Base-by-base conservation (phyloP, 805 yeast species). In the Hanseniaspora mollemarum region DNA sequence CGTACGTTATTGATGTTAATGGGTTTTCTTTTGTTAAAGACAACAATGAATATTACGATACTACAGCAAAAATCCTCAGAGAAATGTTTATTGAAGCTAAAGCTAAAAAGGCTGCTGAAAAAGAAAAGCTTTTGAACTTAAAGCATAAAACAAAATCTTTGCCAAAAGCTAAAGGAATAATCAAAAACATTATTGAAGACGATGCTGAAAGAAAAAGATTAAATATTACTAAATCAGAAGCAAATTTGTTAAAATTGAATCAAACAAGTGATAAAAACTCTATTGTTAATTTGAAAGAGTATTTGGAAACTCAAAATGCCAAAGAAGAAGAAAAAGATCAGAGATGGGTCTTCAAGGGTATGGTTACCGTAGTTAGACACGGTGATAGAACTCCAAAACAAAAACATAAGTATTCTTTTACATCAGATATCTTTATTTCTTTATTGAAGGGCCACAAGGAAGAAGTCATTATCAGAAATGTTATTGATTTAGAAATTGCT, bases 311-410 rank as follows among this genome's bases (percentile, higher is more conserved):
- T 56, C 42, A 55, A 58, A 37, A 39, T 4, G 25, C 24, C 2
- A 6, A 32, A 13, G 60, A 65, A 55, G 68, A 69, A 57, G 69
- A 71, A 53, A 65, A 69, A 58, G 59, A 69, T 36, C 96, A 90
- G 63, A 90, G 90, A 67, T 92, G 99, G 99, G 86, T 85, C 5
- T 82, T 92, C 66, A 92, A 92, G 66, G 96, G 96, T 16, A 70
- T 85, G 67, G 95, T 92, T 10, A 75, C 83, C 16, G 94, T 90
- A 26, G 82, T 92, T 50, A 78, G 99, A 58, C 99, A 92, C 66
- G 99, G 97, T 7, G 99, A 92, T 64, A 77, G 99, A 63, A 92
- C 99, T 0, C 99, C 99, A 15, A 92, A 92, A 65, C 98, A 92
- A 68, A 92, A 92, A 65, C 86, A 92, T 70, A 92, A 92, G 63